phyloP scores from a whole-genome alignment of 164 flowering plant genomes.

The Hamamelis virginiana region DNA sequence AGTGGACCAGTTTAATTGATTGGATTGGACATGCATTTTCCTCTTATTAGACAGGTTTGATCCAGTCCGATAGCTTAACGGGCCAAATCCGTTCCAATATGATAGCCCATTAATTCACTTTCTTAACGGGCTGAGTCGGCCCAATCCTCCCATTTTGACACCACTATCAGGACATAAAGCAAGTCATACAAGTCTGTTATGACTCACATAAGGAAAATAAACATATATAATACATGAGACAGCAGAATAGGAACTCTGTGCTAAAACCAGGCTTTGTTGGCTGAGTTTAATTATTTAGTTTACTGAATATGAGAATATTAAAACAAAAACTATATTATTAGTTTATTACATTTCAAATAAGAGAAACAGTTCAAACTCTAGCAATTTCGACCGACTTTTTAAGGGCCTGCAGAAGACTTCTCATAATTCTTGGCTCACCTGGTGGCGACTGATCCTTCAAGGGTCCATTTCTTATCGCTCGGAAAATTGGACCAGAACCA shows the following conservation, averaged over 20 bases:
- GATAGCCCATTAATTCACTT: no score
- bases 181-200: no score
- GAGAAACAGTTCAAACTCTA: slow-evolving; percentile 30
- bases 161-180: no score
- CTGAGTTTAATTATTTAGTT: not conserved
- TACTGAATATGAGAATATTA: not conserved
- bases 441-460: slow-evolving; percentile 57
- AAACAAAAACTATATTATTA: not conserved
- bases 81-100: no score
- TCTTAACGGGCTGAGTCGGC: no score
- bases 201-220: no score
- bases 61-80: no score
- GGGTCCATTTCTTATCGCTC: slow-evolving; percentile 68
- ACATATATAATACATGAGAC: not conserved
- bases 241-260: not conserved
- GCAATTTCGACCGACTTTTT: slow-evolving; percentile 69
- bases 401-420: slow-evolving; percentile 65
- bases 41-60: no score
- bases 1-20: no score
- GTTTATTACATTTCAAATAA: not conserved
- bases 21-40: no score
- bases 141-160: no score
- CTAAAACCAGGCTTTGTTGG: not conserved
- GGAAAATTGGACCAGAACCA: slow-evolving; percentile 54
- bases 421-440: slow-evolving; percentile 85